Conservation (phyloP, 306 rosid species). For the Calophaca sinica region DNA sequence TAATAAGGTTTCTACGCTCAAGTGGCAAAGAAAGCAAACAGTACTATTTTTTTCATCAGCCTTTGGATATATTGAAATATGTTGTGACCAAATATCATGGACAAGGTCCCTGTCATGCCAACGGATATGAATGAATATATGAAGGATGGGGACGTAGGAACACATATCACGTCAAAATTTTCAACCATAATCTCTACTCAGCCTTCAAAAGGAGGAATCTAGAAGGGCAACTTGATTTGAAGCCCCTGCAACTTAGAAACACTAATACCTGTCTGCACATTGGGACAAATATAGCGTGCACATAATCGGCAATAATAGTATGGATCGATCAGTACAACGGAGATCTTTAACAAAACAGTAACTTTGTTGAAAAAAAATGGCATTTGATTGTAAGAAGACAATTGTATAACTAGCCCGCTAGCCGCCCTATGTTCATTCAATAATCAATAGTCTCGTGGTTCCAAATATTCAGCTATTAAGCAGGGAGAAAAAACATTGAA, state of each 20-base stretch:
- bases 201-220: slow-evolving; percentile 44
- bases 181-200: neutral
- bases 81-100: slow-evolving; percentile 31
- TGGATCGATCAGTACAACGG: neutral
- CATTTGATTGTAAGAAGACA: slow-evolving; percentile 35
- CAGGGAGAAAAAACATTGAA: neutral
- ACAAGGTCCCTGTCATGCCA: neutral
- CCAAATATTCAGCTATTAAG: slow-evolving; percentile 35
- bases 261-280: slow-evolving; percentile 30
- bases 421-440: slow-evolving; percentile 37
- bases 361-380: slow-evolving; percentile 14
- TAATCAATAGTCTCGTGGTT: slow-evolving; percentile 42
- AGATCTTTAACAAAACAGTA: neutral
- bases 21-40: slow-evolving; percentile 39
- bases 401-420: slow-evolving; percentile 37
- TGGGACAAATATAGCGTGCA: slow-evolving; percentile 40
- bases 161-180: slow-evolving; percentile 29
- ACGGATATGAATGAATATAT: neutral
- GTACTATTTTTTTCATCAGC: slow-evolving; percentile 12
- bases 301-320: slow-evolving; percentile 23
- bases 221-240: slow-evolving; percentile 37
- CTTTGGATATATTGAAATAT: neutral
- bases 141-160: neutral
- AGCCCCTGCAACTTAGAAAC: neutral
- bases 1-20: slow-evolving; percentile 6